phyloP scores from a whole-genome alignment of 176 grass and related monocot species.

The Dendrocalamus sinicus region DNA sequence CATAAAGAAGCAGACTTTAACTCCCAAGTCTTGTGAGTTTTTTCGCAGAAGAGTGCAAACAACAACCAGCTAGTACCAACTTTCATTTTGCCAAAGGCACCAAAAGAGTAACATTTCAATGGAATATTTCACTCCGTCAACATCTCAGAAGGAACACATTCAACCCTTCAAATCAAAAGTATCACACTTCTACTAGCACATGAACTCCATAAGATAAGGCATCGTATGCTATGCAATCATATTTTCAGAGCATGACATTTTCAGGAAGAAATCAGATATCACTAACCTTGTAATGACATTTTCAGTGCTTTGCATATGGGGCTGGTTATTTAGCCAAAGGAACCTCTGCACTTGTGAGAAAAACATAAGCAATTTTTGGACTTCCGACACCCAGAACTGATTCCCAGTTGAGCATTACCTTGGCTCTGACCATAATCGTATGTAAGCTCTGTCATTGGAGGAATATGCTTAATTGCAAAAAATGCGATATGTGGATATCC shows the following conservation, averaged over 20 bases:
- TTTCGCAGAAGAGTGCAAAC: neutral
- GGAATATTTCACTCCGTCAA: slow-evolving; percentile 11
- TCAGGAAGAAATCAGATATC: slow-evolving; percentile 13
- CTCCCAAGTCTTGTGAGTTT: neutral
- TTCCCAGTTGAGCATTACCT: slow-evolving; percentile 43
- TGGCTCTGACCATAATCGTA: slow-evolving; percentile 82
- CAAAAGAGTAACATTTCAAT: neutral
- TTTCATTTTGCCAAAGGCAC: neutral
- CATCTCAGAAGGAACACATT: neutral
- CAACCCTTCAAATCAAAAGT: neutral
- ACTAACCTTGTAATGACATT: slow-evolving; percentile 20
- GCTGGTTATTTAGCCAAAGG: slow-evolving; percentile 55
- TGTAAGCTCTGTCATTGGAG: slow-evolving; percentile 84
- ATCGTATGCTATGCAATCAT: neutral
- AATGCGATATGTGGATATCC: slow-evolving; percentile 78
- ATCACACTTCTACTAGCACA: neutral
- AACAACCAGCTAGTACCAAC: neutral
- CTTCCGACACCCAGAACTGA: slow-evolving; percentile 35
- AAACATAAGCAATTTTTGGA: slow-evolving; percentile 63
- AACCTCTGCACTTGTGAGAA: slow-evolving; percentile 71
- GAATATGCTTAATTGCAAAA: slow-evolving; percentile 86
- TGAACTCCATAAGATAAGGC: slow-evolving; percentile 11
- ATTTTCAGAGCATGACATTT: neutral
- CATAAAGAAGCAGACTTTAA: neutral
- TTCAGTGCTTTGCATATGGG: neutral